These are phyloP conservation scores for Chaetothyriales sp. DNA, from an alignment of 2,329 filamentous ascomycete genomes.

Conservation along the genomic window DNA sequence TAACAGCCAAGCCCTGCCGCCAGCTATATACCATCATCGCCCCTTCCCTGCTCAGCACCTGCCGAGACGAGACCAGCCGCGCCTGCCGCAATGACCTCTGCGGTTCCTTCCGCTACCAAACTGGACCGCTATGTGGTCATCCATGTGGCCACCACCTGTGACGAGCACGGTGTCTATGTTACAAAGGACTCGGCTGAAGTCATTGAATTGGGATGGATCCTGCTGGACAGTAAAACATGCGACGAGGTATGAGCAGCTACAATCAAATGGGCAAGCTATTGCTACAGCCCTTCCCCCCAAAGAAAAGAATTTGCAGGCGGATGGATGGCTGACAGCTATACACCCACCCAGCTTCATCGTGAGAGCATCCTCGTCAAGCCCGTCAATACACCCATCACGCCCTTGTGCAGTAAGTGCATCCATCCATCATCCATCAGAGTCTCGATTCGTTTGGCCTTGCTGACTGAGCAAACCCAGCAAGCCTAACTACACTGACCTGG, in stretches of 20 bases:
- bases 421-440: conserved; percentile 7
- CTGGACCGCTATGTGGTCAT: conserved; percentile 96
- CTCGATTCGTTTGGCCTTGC: conserved; percentile 11
- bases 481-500: conserved; percentile 94
- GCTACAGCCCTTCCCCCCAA: background rate
- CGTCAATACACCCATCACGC: conserved; percentile 96
- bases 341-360: conserved; percentile 66
- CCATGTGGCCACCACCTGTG: conserved; percentile 95
- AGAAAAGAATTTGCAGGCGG: conserved; percentile 6
- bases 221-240: conserved; percentile 77
- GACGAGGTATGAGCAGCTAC: conserved; percentile 58
- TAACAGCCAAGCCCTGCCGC: background rate
- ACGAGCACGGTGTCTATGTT: conserved; percentile 97
- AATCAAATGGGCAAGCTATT: no score
- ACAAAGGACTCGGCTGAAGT: conserved; percentile 99
- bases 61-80: conserved; percentile 3
- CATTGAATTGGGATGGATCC: conserved; percentile 96
- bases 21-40: conserved; percentile 11
- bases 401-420: conserved; percentile 78
- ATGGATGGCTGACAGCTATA: conserved; percentile 8
- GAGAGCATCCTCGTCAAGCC: conserved; percentile 96
- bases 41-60: conserved; percentile 8
- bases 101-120: conserved; percentile 45
- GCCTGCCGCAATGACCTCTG: conserved; percentile 2
- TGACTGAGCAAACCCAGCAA: conserved; percentile 44